A percentile compares a stretch with the other conserved stretches of the same genome.
These are phyloP conservation scores for Ophiosphaerella narmari DNA, from an alignment of 2,329 filamentous ascomycete species.

Conservation along the genomic window DNA sequence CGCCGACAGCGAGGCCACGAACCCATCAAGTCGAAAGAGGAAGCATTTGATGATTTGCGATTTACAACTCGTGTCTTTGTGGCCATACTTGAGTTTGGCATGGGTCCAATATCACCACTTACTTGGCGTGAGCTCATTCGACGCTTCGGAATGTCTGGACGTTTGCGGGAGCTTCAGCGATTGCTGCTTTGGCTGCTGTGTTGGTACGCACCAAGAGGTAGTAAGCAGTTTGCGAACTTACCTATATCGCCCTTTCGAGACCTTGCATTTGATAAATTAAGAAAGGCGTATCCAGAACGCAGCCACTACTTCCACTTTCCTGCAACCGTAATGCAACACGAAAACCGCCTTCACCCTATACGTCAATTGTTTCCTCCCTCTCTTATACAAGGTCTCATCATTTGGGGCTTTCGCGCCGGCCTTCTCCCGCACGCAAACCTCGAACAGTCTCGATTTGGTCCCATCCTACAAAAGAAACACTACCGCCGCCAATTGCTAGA, in stretches of 20 bases:
- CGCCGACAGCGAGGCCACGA: constrained; percentile 47
- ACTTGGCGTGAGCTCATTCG: constrained; percentile 64
- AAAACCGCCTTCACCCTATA: constrained; percentile 28
- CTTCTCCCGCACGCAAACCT: constrained; percentile 27
- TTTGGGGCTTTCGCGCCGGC: constrained; percentile 42
- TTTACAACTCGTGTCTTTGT: constrained; percentile 56
- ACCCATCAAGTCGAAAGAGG: constrained; percentile 6
- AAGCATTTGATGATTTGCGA: constrained; percentile 44
- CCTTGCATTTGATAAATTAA: constrained; percentile 22
- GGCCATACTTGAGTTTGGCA: constrained; percentile 52
- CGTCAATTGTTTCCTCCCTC: constrained; percentile 28
- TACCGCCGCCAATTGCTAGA: constrained; percentile 26
- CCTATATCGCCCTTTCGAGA: constrained; percentile 30
- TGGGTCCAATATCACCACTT: constrained; percentile 46
- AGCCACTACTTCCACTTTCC: constrained; percentile 24
- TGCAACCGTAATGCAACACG: constrained; percentile 6
- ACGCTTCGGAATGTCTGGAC: constrained; percentile 61
- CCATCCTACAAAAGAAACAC: constrained; percentile 26
- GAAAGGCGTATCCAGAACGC: constrained; percentile 13
- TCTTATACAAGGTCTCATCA: constrained; percentile 36
- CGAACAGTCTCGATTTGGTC: constrained; percentile 30
- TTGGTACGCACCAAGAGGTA: constrained; percentile 41
- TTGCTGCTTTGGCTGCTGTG: constrained; percentile 58
- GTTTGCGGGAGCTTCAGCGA: constrained; percentile 57
- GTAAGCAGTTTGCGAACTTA: constrained; percentile 19